phyloP scores from a whole-genome alignment of 2,329 filamentous ascomycete genomes.

The Epichloe elymi region DNA sequence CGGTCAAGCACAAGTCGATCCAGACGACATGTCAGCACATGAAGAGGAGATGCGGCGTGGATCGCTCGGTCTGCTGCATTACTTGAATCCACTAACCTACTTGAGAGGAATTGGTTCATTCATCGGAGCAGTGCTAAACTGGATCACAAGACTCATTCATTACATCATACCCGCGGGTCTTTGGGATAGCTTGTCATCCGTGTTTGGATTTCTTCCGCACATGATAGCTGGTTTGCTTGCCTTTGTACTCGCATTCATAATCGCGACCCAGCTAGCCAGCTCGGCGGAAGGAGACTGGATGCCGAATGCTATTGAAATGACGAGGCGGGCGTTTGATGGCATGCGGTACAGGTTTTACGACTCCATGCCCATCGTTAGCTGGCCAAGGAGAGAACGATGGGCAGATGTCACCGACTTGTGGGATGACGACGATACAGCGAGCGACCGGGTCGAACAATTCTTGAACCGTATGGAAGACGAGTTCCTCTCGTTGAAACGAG shows the following conservation, averaged over 20 bases:
- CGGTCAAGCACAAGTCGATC: not conserved
- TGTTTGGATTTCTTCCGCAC: constrained; percentile 5
- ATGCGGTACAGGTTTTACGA: constrained; percentile 9
- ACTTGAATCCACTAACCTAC: constrained; percentile 21
- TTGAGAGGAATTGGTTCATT: constrained; percentile 14
- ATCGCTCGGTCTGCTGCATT: constrained; percentile 12
- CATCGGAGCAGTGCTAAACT: constrained; percentile 11
- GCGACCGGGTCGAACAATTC: constrained; percentile 11
- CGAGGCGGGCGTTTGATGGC: constrained; percentile 4
- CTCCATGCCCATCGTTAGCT: constrained; percentile 15
- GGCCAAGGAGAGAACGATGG: constrained; percentile 12
- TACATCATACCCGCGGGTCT: constrained; percentile 4
- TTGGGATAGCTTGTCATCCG: constrained; percentile 6
- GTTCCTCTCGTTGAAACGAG: constrained; percentile 17
- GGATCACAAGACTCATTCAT: constrained; percentile 7
- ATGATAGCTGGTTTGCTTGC: constrained; percentile 3
- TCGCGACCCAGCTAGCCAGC: constrained; percentile 3
- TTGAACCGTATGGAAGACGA: constrained; percentile 17
- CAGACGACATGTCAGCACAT: not conserved
- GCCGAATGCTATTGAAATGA: not conserved
- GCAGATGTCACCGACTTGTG: constrained; percentile 9
- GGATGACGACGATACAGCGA: constrained; percentile 10
- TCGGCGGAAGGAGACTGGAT: constrained; percentile 5
- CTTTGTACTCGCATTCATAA: constrained; percentile 4
- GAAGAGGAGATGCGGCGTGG: not conserved